A percentile compares a stretch with the other conserved stretches of the same genome.
These are phyloP conservation scores for Pythium biforme DNA, from an alignment of 352 stramenopile species.

Conservation along the genomic window DNA sequence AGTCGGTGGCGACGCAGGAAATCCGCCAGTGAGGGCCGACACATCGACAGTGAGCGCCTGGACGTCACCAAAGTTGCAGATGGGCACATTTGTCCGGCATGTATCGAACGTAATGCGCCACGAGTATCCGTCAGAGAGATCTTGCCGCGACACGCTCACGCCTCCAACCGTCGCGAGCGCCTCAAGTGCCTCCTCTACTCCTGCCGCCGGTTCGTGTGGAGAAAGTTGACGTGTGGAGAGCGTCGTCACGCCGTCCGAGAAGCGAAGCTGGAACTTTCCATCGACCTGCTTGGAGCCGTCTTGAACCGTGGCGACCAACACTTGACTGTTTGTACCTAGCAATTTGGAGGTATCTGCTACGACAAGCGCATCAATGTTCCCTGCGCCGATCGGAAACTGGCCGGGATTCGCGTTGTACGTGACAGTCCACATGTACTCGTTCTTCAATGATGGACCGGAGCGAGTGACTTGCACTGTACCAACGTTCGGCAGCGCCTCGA, in stretches of 20 bases:
- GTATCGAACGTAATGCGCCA: conserved; percentile 91
- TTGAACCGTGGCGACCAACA: conserved; percentile 32
- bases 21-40: conserved; percentile 48
- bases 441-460: conserved; percentile 78
- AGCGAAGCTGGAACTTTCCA: conserved; percentile 57
- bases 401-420: conserved; percentile 93
- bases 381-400: conserved; percentile 85
- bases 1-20: conserved; percentile 32
- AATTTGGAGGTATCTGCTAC: conserved; percentile 41
- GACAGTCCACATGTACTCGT: conserved; percentile 93
- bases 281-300: conserved; percentile 60
- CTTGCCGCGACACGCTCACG: conserved; percentile 60
- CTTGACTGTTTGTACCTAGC: conserved; percentile 43
- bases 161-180: conserved; percentile 49
- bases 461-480: conserved; percentile 88
- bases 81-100: conserved; percentile 61
- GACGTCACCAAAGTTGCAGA: conserved; percentile 93
- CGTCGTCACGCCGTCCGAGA: conserved; percentile 44
- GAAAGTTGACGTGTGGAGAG: conserved; percentile 37
- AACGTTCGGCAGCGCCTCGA: conserved; percentile 94
- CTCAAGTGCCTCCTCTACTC: conserved; percentile 49
- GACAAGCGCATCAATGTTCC: conserved; percentile 50
- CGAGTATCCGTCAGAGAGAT: conserved; percentile 69
- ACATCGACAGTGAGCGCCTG: conserved; percentile 44
- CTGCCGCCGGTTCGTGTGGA: conserved; percentile 45